Conservation (phyloP, 2,329 filamentous ascomycete species). For the Trichoderma harzianum region DNA sequence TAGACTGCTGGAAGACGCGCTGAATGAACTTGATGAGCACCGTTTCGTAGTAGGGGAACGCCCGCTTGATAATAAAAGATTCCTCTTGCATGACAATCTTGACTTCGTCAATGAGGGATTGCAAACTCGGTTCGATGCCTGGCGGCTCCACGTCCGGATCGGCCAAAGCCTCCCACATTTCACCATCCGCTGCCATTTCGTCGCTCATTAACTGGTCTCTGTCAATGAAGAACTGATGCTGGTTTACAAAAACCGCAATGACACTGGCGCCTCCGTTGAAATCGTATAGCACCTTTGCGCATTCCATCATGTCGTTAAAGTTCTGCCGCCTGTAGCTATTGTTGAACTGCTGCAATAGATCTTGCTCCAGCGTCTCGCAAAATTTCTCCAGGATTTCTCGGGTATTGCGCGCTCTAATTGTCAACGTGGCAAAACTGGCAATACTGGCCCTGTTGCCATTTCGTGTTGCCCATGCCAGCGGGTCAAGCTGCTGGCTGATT, state of each 20-base stretch:
- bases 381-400: constrained; percentile 95
- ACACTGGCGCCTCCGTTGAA: constrained; percentile 96
- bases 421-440: constrained; percentile 50
- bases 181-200: constrained; percentile 70
- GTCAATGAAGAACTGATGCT: constrained; percentile 99
- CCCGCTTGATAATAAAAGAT: constrained; percentile 91
- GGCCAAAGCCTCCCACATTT: constrained; percentile 86
- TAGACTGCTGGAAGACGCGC: constrained; percentile 94
- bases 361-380: constrained; percentile 90
- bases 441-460: constrained; percentile 56
- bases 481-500: constrained; percentile 88
- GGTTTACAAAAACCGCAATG: constrained; percentile 94
- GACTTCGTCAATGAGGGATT: constrained; percentile 90
- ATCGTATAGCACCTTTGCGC: constrained; percentile 86
- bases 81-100: constrained; percentile 95
- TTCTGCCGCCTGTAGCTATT: constrained; percentile 93
- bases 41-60: constrained; percentile 94
- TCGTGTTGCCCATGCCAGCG: constrained; percentile 64
- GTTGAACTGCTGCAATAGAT: constrained; percentile 93
- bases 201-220: constrained; percentile 87
- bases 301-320: constrained; percentile 97
- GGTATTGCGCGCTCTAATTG: constrained; percentile 58
- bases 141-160: constrained; percentile 92
- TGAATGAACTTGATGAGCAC: constrained; percentile 92
- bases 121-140: constrained; percentile 85